phyloP scores from a whole-genome alignment of 768 basidiomycete genomes.

The Lentinula guzmanii region DNA sequence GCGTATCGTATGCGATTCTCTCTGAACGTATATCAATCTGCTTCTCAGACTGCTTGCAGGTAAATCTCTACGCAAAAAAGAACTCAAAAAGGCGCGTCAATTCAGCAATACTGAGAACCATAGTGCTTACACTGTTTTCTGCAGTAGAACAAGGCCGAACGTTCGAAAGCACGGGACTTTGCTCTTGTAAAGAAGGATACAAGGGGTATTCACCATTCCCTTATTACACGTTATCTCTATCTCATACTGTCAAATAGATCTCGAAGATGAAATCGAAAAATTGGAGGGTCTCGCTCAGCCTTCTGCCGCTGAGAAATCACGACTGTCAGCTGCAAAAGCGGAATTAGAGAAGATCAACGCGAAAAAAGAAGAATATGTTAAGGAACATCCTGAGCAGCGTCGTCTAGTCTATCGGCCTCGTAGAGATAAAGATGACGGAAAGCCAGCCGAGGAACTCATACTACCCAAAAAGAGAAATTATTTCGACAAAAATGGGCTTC shows the following conservation, averaged over 20 bases:
- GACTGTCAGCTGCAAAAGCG: constrained; percentile 62
- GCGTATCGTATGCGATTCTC: constrained; percentile 64
- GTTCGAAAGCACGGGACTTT: constrained; percentile 79
- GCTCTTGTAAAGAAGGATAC: constrained; percentile 95
- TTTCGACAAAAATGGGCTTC: constrained; percentile 81
- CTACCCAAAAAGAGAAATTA: constrained; percentile 49
- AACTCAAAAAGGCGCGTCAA: constrained; percentile 80
- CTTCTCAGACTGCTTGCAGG: constrained; percentile 39
- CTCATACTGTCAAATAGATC: constrained; percentile 37
- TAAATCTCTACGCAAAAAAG: constrained; percentile 90
- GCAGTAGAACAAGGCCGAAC: constrained; percentile 86
- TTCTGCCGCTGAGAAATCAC: constrained; percentile 51
- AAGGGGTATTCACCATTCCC: constrained; percentile 40
- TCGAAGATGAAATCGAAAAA: constrained; percentile 75
- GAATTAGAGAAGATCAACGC: constrained; percentile 78
- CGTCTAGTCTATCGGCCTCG: constrained; percentile 70
- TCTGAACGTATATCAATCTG: neutral
- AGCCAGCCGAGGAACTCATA: constrained; percentile 33
- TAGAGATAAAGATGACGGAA: constrained; percentile 35
- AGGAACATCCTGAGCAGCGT: constrained; percentile 89
- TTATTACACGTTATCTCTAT: neutral
- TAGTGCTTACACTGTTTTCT: constrained; percentile 11
- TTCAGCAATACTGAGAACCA: constrained; percentile 12
- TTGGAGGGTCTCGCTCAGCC: constrained; percentile 45
- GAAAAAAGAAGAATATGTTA: constrained; percentile 89